Base-by-base conservation (phyloP, 1,139 yeast genomes). In the Kodamaea alishanica region DNA sequence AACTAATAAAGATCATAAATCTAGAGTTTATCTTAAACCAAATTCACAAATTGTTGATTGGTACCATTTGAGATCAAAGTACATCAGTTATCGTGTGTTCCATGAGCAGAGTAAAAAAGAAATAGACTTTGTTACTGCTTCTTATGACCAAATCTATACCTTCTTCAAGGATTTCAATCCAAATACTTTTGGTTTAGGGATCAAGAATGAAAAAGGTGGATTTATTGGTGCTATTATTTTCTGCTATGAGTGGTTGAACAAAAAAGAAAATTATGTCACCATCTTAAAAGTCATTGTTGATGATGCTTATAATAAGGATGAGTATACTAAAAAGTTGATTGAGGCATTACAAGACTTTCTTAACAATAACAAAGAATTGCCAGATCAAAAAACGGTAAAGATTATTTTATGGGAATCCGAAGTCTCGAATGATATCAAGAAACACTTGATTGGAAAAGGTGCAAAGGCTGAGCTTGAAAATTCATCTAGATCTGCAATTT, bases 1-100 rank as follows among this genome's bases (percentile, higher is more conserved):
- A 24, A 65, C 60, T 1, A 35, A 39, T 12, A 23, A 41, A 2
- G 73, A 67, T 44, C 56, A 55, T 30, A 59, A 53, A 33, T 36
- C 63, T 2, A 51, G 74, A 26, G 60, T 70, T 3, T 39, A 65
- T 9, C 39, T 67, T 9, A 46, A 44, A 10, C 70, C 73, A 2
- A 49, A 58, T 8, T 44, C 64, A 8, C 61, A 60, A 29, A 44
- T 56, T 22, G 50, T 67, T 7, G 74, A 70, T 51, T 71, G 77
- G 77, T 70, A 67, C 47, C 76, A 71, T 43, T 54, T 70, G 36
- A 55, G 76, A 43, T 54, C 69, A 24, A 71, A 70, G 41, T 69
- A 54, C 42, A 56, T 69, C 33, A 55, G 67, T 32, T 56, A 61
- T 38, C 60, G 58, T 42, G 43, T 64, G 29, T 59, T 60, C 39